Evolutionary conservation across 352 stramenopile genomes (phyloP).

Genomic region (Blastocystis hominis): DNA sequence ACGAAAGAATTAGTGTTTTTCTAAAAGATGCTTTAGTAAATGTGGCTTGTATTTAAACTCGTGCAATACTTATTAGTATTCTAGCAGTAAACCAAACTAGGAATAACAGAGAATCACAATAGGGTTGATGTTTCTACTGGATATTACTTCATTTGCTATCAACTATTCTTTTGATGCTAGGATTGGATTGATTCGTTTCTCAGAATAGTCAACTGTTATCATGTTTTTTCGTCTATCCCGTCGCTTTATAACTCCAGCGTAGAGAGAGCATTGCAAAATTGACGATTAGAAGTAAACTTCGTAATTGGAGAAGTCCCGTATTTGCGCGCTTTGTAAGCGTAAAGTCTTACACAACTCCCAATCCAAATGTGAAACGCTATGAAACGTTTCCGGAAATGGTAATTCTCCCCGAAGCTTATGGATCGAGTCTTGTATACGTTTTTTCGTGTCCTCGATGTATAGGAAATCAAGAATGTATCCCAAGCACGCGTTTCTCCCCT

Average conservation of each 20-base stretch:
- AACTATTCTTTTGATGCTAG: too few species aligned
- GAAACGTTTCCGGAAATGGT: conserved; percentile 41
- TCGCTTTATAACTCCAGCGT: neutral
- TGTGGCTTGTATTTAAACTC: neutral
- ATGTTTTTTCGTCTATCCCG: conserved; percentile 3
- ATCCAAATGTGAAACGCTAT: conserved; percentile 6
- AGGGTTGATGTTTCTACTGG: too few species aligned
- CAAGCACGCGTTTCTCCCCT: conserved; percentile 35
- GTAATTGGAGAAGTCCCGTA: neutral
- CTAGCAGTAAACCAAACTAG: neutral
- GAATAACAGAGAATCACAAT: too few species aligned
- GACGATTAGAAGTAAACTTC: neutral
- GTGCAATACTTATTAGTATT: neutral
- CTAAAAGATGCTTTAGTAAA: too few species aligned
- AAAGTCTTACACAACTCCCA: conserved; percentile 10
- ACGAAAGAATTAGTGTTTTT: neutral
- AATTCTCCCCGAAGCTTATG: conserved; percentile 37
- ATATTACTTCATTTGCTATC: too few species aligned
- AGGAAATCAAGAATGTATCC: conserved; percentile 14
- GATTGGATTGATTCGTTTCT: neutral
- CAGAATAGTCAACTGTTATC: neutral
- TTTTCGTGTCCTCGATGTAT: neutral
- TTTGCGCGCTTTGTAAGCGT: conserved; percentile 26
- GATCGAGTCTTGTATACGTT: conserved; percentile 7
- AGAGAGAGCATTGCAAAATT: neutral